Evolutionary conservation across 148 eudicot genomes (phyloP).

Genomic region (Rhododendron ferrugineum): DNA sequence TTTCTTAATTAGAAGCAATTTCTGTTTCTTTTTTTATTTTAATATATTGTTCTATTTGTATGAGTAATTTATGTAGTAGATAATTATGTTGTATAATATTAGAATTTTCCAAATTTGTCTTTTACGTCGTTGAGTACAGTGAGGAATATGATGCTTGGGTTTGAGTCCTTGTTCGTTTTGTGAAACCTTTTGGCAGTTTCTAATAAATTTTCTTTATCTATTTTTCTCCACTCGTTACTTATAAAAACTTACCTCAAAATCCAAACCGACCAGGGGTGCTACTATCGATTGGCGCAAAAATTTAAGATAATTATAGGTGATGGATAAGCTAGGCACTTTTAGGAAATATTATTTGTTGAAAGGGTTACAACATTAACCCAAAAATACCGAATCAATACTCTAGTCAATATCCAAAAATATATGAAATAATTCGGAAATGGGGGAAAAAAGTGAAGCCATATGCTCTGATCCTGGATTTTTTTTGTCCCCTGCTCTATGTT

Average conservation of each 20-base stretch:
- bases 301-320: too few species aligned
- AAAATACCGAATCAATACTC: not conserved
- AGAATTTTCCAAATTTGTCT: not conserved
- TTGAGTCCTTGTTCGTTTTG: not conserved
- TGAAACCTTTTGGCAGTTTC: not conserved
- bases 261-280: too few species aligned
- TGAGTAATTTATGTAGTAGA: not conserved
- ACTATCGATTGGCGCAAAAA: too few species aligned
- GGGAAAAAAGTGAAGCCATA: not conserved
- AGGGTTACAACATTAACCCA: not conserved
- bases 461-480: not conserved
- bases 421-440: not conserved
- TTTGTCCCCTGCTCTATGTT: not conserved
- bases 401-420: not conserved
- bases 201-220: too few species aligned
- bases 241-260: too few species aligned
- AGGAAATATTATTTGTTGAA: not conserved
- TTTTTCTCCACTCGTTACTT: too few species aligned
- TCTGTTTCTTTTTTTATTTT: not conserved
- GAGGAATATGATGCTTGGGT: not conserved
- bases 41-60: not conserved
- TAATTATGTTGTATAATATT: not conserved
- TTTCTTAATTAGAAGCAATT: not conserved
- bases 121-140: not conserved
- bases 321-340: not conserved